phyloP scores from a whole-genome alignment of 176 grass and related monocot species.

The Cocos nucifera region DNA sequence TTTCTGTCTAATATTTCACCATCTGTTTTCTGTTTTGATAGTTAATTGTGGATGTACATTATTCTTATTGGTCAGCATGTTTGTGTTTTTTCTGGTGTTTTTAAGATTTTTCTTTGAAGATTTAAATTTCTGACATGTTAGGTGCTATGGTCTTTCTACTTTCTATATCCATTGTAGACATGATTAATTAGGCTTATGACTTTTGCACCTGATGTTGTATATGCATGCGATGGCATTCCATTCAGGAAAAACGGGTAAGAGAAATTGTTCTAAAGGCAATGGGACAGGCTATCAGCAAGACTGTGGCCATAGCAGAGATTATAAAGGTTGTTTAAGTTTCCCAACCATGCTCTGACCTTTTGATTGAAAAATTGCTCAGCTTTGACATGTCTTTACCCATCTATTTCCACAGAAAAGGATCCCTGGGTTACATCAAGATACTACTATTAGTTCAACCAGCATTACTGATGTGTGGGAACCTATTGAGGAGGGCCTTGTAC shows the following conservation, averaged over 20 bases:
- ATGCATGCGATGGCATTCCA: constrained; percentile 5
- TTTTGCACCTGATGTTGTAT: neutral
- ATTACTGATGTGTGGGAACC: constrained; percentile 97
- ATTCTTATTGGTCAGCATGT: no score
- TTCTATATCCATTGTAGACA: no score
- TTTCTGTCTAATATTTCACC: no score
- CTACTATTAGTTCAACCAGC: constrained; percentile 71
- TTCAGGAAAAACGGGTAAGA: constrained; percentile 61
- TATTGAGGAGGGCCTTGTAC: constrained; percentile 96
- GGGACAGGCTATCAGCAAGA: constrained; percentile 95
- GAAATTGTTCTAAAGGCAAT: constrained; percentile 96
- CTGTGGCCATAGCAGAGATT: constrained; percentile 86
- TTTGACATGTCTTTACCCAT: constrained; percentile 5
- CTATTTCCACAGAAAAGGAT: constrained; percentile 54
- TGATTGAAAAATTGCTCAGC: no score
- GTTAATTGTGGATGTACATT: no score
- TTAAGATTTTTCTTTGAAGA: no score
- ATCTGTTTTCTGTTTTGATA: no score
- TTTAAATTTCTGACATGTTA: no score
- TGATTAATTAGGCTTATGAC: no score
- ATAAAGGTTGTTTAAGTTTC: constrained; percentile 50
- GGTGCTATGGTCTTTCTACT: no score
- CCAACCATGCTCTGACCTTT: no score
- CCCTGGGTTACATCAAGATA: constrained; percentile 76
- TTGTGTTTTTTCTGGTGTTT: no score